A percentile compares a stretch with the other conserved stretches of the same genome.
Conservation (phyloP, 176 grass and related monocot genomes). For the Tillandsia fasciculata region DNA sequence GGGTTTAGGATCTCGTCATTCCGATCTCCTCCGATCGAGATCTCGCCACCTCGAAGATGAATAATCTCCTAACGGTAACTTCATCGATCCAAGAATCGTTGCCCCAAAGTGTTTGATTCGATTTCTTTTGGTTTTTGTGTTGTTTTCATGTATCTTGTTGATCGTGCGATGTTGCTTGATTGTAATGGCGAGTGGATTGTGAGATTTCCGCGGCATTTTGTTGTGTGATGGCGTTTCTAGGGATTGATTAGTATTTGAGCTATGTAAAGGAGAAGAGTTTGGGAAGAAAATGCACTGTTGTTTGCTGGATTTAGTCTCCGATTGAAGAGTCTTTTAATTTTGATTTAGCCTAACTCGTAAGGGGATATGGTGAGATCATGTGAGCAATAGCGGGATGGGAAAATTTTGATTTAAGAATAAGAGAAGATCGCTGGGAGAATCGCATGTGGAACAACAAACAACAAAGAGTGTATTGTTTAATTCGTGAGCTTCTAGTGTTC, state of each 20-base stretch:
- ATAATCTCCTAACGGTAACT: constrained; percentile 2
- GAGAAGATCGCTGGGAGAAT: background rate
- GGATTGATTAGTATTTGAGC: background rate
- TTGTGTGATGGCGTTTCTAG: background rate
- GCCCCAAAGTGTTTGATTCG: background rate
- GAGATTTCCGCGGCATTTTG: background rate
- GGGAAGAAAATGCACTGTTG: background rate
- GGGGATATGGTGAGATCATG: background rate
- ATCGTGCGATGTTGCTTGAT: background rate
- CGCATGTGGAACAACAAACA: background rate
- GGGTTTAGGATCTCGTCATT: background rate
- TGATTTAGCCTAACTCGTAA: background rate
- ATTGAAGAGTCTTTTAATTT: background rate
- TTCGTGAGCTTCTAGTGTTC: background rate
- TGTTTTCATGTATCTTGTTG: background rate
- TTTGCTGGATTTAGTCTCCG: background rate
- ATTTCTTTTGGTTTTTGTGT: background rate
- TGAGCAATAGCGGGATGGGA: background rate
- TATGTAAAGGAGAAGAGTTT: background rate
- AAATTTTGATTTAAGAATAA: background rate
- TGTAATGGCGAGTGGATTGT: background rate
- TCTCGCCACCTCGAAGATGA: background rate
- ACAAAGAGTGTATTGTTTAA: background rate
- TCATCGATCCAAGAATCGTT: background rate
- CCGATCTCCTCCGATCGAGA: background rate